phyloP scores from a whole-genome alignment of 2,329 filamentous ascomycete species.

The Phialocephala sp. region DNA sequence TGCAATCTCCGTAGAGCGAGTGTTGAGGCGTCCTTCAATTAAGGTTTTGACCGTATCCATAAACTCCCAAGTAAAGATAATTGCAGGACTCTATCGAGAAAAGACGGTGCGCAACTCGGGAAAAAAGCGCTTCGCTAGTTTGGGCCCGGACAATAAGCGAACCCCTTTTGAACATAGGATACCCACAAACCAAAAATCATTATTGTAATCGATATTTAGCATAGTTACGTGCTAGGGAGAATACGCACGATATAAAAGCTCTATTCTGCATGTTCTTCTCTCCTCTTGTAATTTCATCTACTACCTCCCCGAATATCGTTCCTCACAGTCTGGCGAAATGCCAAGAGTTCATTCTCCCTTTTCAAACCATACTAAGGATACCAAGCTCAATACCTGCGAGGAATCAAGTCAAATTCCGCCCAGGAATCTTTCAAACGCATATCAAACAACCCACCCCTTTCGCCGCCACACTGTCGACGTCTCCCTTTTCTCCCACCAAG shows the following conservation, averaged over 20 bases:
- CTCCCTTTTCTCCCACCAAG: neutral
- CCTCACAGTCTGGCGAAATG: neutral
- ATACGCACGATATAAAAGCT: no score
- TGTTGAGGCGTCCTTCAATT: neutral
- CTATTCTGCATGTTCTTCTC: neutral
- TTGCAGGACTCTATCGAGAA: neutral
- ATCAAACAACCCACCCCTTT: neutral
- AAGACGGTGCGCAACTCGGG: neutral
- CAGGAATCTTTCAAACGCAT: neutral
- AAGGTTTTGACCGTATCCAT: neutral
- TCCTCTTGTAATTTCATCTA: neutral
- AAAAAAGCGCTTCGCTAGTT: neutral
- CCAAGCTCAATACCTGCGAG: neutral
- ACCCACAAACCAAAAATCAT: no score
- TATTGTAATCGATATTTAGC: no score
- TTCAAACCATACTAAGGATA: neutral
- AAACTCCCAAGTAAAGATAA: neutral
- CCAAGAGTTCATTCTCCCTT: neutral
- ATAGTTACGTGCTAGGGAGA: no score
- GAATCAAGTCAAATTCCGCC: neutral
- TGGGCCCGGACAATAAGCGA: neutral
- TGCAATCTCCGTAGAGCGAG: neutral
- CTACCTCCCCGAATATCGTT: neutral
- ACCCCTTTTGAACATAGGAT: neutral
- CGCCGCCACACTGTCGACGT: slow-evolving; percentile 1